Evolutionary conservation across 2,329 filamentous ascomycete species (phyloP).

Genomic region (Blumeria hordei): DNA sequence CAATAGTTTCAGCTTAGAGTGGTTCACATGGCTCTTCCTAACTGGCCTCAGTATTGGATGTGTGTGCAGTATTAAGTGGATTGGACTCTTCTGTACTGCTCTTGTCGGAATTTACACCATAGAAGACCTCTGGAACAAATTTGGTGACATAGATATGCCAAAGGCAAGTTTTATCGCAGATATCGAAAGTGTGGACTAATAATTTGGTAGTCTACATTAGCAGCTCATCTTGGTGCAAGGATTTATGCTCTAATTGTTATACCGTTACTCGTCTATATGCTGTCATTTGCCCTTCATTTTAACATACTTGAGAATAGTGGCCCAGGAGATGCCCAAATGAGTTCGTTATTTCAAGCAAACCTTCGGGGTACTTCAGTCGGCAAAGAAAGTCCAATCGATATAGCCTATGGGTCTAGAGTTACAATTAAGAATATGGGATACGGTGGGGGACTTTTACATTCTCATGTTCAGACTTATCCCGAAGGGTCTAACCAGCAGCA

Average conservation of each 20-base stretch:
- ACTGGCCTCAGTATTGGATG: slow-evolving; percentile 91
- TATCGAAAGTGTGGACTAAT: slow-evolving; percentile 4
- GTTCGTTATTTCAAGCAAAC: slow-evolving; percentile 95
- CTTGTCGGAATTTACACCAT: slow-evolving; percentile 87
- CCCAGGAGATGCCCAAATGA: slow-evolving; percentile 98
- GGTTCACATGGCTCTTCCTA: slow-evolving; percentile 86
- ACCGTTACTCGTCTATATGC: slow-evolving; percentile 75
- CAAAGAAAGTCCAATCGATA: slow-evolving; percentile 77
- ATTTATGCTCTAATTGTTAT: slow-evolving; percentile 73
- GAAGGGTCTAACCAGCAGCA: slow-evolving; percentile 89
- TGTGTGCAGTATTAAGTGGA: slow-evolving; percentile 96
- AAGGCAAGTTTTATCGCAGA: slow-evolving; percentile 24
- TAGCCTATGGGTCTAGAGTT: slow-evolving; percentile 68
- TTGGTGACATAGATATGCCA: slow-evolving; percentile 81
- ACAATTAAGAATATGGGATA: slow-evolving; percentile 99
- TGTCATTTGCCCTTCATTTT: slow-evolving; percentile 91
- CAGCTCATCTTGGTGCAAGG: slow-evolving; percentile 55
- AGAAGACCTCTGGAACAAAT: slow-evolving; percentile 96
- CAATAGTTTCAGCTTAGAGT: slow-evolving; percentile 69
- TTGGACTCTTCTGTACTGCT: slow-evolving; percentile 85
- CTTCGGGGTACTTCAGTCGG: slow-evolving; percentile 82
- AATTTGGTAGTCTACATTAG: slow-evolving; percentile 29
- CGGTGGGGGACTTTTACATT: slow-evolving; percentile 84
- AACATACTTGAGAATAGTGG: slow-evolving; percentile 79
- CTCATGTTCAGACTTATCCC: slow-evolving; percentile 86